phyloP scores from a whole-genome alignment of 768 basidiomycete species.

The Phanerodontia chrysosporium region DNA sequence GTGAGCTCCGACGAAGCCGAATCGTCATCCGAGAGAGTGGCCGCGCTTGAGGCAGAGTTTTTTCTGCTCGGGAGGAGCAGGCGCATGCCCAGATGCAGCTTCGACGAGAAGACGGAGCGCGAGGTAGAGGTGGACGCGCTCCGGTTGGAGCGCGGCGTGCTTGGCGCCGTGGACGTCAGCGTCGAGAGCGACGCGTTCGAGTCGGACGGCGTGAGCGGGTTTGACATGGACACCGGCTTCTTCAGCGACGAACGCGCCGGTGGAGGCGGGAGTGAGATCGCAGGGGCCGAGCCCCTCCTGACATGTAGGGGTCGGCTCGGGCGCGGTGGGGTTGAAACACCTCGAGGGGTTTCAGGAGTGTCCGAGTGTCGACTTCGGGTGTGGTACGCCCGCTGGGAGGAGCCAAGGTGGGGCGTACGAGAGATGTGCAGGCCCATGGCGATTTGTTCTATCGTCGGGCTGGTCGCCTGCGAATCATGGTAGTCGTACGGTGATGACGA shows the following conservation, averaged over 20 bases:
- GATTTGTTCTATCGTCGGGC: conserved; percentile 70
- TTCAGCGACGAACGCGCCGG: conserved; percentile 66
- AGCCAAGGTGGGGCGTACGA: conserved; percentile 67
- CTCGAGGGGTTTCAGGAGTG: conserved; percentile 7
- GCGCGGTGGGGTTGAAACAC: conserved; percentile 8
- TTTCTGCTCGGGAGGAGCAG: conserved; percentile 38
- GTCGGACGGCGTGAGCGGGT: conserved; percentile 29
- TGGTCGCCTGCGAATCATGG: conserved; percentile 33
- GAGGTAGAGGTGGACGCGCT: conserved; percentile 9
- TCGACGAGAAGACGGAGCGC: conserved; percentile 18
- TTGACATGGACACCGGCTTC: conserved; percentile 37
- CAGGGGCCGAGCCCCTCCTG: conserved; percentile 12
- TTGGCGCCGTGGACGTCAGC: conserved; percentile 35
- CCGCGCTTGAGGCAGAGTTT: conserved; percentile 26
- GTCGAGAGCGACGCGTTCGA: conserved; percentile 44
- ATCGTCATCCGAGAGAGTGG: conserved; percentile 26
- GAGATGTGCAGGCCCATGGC: conserved; percentile 79
- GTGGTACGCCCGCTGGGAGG: conserved; percentile 24
- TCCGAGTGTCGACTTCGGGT: not conserved
- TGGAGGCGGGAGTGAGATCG: conserved; percentile 34
- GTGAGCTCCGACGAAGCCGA: conserved; percentile 26
- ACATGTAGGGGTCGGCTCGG: conserved; percentile 7
- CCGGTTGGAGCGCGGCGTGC: conserved; percentile 23
- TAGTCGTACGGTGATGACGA: conserved; percentile 27
- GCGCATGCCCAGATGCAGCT: conserved; percentile 47